Percentiles rank a stretch among this genome's conserved stretches.
phyloP scores from a whole-genome alignment of 225 moss, liverwort and hornwort species.

The Asterella californica region DNA sequence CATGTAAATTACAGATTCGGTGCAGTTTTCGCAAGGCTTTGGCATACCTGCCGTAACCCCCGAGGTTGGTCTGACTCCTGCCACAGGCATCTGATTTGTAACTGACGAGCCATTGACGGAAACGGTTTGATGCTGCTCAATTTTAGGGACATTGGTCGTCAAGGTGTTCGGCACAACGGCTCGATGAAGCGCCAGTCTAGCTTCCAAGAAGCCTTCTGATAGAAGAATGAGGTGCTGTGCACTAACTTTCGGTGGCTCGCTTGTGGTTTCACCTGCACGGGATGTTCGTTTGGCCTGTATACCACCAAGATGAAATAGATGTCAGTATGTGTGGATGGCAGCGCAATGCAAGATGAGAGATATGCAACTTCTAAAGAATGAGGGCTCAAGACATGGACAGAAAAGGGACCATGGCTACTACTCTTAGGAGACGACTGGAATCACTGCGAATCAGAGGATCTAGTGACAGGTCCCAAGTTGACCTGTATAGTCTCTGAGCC shows the following conservation, averaged over 20 bases:
- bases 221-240: constrained; percentile 65
- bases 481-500: too few relatives aligned
- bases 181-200: constrained; percentile 65
- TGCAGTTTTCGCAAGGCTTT: neutral
- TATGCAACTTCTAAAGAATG: too few relatives aligned
- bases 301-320: neutral
- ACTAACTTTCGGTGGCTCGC: constrained; percentile 63
- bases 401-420: too few relatives aligned
- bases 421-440: too few relatives aligned
- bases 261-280: constrained; percentile 43
- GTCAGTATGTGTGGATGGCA: too few relatives aligned
- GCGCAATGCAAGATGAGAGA: too few relatives aligned
- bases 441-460: too few relatives aligned
- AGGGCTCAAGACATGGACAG: too few relatives aligned
- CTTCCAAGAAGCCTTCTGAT: constrained; percentile 87
- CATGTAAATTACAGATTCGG: neutral
- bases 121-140: constrained; percentile 51
- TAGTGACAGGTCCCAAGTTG: too few relatives aligned
- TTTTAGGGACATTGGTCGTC: constrained; percentile 54
- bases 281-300: constrained; percentile 69
- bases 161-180: constrained; percentile 43
- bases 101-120: constrained; percentile 38
- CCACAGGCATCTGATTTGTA: constrained; percentile 47
- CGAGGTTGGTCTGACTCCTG: constrained; percentile 58
- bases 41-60: constrained; percentile 39